Conservation (phyloP, 495 filamentous ascomycete genomes). For the Aspergillus haitiensis region DNA sequence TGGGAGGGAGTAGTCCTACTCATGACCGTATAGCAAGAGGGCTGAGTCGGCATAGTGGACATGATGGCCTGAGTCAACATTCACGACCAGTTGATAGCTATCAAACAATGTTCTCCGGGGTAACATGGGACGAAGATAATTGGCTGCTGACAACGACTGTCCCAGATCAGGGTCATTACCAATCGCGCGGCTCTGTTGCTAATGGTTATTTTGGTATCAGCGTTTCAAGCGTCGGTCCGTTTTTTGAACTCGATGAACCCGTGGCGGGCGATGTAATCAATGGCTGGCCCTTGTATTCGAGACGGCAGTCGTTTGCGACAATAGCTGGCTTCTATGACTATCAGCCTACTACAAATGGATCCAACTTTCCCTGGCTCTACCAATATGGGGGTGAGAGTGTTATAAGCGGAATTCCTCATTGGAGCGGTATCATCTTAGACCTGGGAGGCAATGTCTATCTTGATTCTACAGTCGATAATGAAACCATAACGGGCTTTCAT, state of each 20-base stretch:
- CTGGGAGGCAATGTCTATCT: slow-evolving; percentile 54
- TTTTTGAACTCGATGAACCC: slow-evolving; percentile 64
- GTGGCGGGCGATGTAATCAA: slow-evolving; percentile 56
- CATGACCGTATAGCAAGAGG: slow-evolving; percentile 14
- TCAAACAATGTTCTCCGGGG: slow-evolving; percentile 48
- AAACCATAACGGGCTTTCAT: slow-evolving; percentile 59
- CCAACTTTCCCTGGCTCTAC: slow-evolving; percentile 71
- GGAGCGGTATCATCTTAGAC: slow-evolving; percentile 60
- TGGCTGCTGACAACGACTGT: slow-evolving; percentile 60
- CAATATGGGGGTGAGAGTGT: slow-evolving; percentile 72
- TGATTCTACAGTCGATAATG: slow-evolving; percentile 61
- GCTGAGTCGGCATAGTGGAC: slow-evolving; percentile 13
- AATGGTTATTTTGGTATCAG: slow-evolving; percentile 63
- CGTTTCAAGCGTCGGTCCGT: slow-evolving; percentile 65
- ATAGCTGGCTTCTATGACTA: slow-evolving; percentile 72
- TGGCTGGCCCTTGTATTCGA: slow-evolving; percentile 72
- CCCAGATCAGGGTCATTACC: slow-evolving; percentile 60
- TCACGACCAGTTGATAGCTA: slow-evolving; percentile 35
- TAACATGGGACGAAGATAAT: slow-evolving; percentile 63
- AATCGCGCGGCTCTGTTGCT: slow-evolving; percentile 62
- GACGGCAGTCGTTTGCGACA: slow-evolving; percentile 69
- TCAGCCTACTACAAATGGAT: slow-evolving; percentile 60
- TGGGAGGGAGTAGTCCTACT: slow-evolving; percentile 1
- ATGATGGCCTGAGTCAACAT: background rate
- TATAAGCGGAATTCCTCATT: slow-evolving; percentile 74